Evolutionary conservation across 176 grass and related monocot species (phyloP), one percentile per base, ranked within the genome.

Genomic region (Elaeis guineensis): DNA sequence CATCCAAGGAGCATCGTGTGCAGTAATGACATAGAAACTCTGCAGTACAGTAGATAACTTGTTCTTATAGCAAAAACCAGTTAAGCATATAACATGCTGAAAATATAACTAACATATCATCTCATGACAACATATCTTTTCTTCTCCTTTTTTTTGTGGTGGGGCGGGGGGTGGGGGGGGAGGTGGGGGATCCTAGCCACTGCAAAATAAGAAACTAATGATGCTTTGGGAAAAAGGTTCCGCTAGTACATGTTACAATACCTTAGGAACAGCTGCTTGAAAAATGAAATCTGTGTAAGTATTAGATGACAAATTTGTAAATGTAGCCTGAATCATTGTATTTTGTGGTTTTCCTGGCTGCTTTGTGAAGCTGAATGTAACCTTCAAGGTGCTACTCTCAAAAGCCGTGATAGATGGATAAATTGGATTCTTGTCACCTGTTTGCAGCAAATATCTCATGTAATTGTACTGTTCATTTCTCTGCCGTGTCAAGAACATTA

Each of bases 221-320:
- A 14, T 44, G 11, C 35, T 48, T n/a, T 55, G 28, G 28, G 6
- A 57, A 49, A 57, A 52, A 25, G 39, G 54, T 23, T 61, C 59
- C 57, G 54, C 21, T 29, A 22, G 16, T 6, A 63, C 49, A 49
- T 21, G 19, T 25, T 54, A 6, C 19, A 23, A 8, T 89, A 98
- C 94, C 87, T 98, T 98, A 59, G 94, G 94, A 21, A 98, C 94
- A 61, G 94, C 94, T 76, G 94, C 94, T 67, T 93, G 94, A 78
- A 98, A 98, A 54, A 93, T 67, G 58, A 98, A 93, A 86, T 98
- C 72, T 3, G 85, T 89, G 59, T 85, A 77, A 71, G 82, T 67
- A 59, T 54, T 79, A 48, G 94, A 72, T 19, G 85, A 85, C 69
- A 98, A 74, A 83, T 98, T 98, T 68, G 85, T 89, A 69, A 98